Evolutionary conservation across 257 asterid species (phyloP), one percentile per base, ranked within the genome.

Genomic region (Capsicum chinense): DNA sequence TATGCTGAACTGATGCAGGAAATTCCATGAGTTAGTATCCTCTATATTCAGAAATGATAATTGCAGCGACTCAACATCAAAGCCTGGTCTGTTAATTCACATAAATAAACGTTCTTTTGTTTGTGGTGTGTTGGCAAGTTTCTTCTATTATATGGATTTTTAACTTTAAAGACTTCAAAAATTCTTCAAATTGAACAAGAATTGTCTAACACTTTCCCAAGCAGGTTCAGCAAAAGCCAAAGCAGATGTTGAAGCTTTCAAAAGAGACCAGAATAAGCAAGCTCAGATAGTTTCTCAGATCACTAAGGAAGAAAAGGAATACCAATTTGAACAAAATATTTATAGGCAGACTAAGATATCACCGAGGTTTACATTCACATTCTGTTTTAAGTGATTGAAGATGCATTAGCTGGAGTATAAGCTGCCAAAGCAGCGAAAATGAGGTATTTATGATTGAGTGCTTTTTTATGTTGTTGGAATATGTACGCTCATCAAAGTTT

Each of bases 261-360:
- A 42, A 85, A 79, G 35, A 58, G 90, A 79, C 83, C 89, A 90
- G 89, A 87, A 83, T 60, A 71, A 93, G 88, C 89, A 91, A 79
- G 88, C 90, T 85, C 88, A 89, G 87, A 84, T 89, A 83, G 80
- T 83, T 68, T 86, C 88, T 84, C 90, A 83, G 60, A 80, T 88
- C 69, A 83, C 90, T 54, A 83, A 84, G 88, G 90, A 81, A 87
- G 92, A 89, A 90, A 90, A 89, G 83, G 93, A 89, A 79, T 74
- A 50, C 80, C 60, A 50, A 74, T 19, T 48, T 78, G 94, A 92
- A 87, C 93, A 83, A 87, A 85, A 81, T 88, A 86, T 84, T 83
- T 87, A 88, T 83, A 87, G 87, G 85, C 92, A 91, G 92, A 98
- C 92, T 26, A 26, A 26, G 33, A 26, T 26, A 1, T 1, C 33